Conservation (phyloP, 1,284 basidiomycete species). For the Polyporus tsugae region DNA sequence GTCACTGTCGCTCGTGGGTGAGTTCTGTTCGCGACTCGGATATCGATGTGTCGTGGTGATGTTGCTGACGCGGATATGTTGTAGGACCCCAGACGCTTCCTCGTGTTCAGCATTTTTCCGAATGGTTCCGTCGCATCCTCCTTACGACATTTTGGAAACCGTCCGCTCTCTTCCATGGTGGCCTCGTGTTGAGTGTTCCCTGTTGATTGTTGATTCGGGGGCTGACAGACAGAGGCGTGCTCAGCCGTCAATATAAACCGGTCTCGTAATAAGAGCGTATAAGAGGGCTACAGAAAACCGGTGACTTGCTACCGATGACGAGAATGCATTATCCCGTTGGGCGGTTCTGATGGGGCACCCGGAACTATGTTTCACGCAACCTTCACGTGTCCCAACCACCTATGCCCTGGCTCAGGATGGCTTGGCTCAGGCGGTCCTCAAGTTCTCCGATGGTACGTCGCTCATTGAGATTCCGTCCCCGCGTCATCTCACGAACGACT, state of each 20-base stretch:
- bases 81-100: constrained; percentile 1
- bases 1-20: neutral
- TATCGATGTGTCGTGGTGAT: constrained; percentile 4
- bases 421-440: neutral
- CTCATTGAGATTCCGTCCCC: neutral
- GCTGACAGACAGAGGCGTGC: neutral
- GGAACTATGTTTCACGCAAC: neutral
- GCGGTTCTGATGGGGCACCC: neutral
- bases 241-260: neutral
- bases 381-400: constrained; percentile 1
- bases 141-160: constrained; percentile 1
- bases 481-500: neutral
- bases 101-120: neutral
- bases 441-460: neutral
- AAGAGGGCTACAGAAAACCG: neutral
- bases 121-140: constrained; percentile 1
- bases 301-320: constrained; percentile 1
- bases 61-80: constrained; percentile 4
- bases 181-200: constrained; percentile 4
- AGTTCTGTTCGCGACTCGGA: neutral
- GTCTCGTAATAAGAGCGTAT: constrained; percentile 1
- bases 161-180: neutral
- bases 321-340: neutral
- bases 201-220: neutral
- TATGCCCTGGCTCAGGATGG: neutral